Conservation (phyloP, 768 basidiomycete genomes). For the Boletales sp. region DNA sequence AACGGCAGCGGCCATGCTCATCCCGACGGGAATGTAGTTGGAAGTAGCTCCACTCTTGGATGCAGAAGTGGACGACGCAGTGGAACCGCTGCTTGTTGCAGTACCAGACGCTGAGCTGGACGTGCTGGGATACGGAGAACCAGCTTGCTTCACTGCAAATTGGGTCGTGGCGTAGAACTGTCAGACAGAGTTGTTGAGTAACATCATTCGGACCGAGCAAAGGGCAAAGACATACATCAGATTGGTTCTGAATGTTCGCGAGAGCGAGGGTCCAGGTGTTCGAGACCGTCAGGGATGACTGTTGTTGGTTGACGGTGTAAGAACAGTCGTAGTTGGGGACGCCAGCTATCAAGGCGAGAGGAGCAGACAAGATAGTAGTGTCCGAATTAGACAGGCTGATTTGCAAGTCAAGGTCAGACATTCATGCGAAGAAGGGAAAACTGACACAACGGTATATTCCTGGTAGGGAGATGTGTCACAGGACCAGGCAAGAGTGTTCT, state of each 20-base stretch:
- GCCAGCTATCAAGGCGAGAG: constrained; percentile 42
- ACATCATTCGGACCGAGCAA: not conserved
- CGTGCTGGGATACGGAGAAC: constrained; percentile 49
- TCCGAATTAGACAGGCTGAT: constrained; percentile 45
- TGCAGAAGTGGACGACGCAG: constrained; percentile 16
- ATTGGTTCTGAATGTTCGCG: constrained; percentile 46
- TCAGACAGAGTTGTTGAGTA: not conserved
- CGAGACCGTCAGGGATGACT: constrained; percentile 39
- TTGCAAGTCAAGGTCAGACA: constrained; percentile 5
- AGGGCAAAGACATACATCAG: constrained; percentile 43
- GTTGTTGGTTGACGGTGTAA: constrained; percentile 43
- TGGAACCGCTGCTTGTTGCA: constrained; percentile 15
- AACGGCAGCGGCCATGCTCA: constrained; percentile 29
- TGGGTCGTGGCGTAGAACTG: constrained; percentile 57
- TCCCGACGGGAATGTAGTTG: constrained; percentile 25
- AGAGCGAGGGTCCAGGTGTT: constrained; percentile 49
- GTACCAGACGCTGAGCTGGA: constrained; percentile 24
- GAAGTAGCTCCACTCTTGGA: constrained; percentile 8
- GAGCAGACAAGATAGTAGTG: constrained; percentile 34
- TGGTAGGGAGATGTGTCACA: constrained; percentile 40
- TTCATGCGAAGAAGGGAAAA: constrained; percentile 5
- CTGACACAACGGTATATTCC: constrained; percentile 48
- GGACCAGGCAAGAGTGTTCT: constrained; percentile 59
- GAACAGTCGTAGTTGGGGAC: constrained; percentile 61
- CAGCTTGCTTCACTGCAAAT: constrained; percentile 60